Percentiles rank a stretch among this genome's conserved stretches.
Evolutionary conservation across 805 yeast species (phyloP).

Genomic region (Huiozyma naganishii): DNA sequence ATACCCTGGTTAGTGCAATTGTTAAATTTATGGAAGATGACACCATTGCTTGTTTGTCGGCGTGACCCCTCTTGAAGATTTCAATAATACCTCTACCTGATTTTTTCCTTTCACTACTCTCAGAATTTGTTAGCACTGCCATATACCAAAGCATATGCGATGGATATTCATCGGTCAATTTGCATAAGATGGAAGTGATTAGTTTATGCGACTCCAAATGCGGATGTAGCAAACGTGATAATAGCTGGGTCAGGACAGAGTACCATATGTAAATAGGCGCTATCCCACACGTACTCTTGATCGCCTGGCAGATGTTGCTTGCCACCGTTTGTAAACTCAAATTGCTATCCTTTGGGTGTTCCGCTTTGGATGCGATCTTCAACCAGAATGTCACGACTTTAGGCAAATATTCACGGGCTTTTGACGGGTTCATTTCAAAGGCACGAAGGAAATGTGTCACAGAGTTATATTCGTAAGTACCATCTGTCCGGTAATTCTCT

Average conservation of each 20-base stretch:
- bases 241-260: slow-evolving; percentile 72
- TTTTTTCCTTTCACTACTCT: slow-evolving; percentile 33
- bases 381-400: slow-evolving; percentile 87
- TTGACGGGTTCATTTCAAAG: slow-evolving; percentile 36
- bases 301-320: slow-evolving; percentile 37
- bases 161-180: slow-evolving; percentile 58
- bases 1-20: slow-evolving; percentile 16
- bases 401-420: slow-evolving; percentile 76
- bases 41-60: slow-evolving; percentile 10
- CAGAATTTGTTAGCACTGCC: slow-evolving; percentile 57
- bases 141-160: slow-evolving; percentile 69
- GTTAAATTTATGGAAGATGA: slow-evolving; percentile 17
- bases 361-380: slow-evolving; percentile 45
- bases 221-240: slow-evolving; percentile 66
- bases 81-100: slow-evolving; percentile 38
- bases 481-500: slow-evolving; percentile 25
- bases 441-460: slow-evolving; percentile 23
- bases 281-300: slow-evolving; percentile 33
- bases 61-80: slow-evolving; percentile 12
- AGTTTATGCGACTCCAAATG: slow-evolving; percentile 45
- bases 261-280: slow-evolving; percentile 61
- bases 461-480: slow-evolving; percentile 22
- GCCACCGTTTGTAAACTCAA: slow-evolving; percentile 26
- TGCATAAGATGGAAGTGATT: slow-evolving; percentile 46
- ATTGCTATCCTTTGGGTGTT: slow-evolving; percentile 1